Conservation (phyloP, 75 land plant genomes). For the Pseudotsuga menziesii region DNA sequence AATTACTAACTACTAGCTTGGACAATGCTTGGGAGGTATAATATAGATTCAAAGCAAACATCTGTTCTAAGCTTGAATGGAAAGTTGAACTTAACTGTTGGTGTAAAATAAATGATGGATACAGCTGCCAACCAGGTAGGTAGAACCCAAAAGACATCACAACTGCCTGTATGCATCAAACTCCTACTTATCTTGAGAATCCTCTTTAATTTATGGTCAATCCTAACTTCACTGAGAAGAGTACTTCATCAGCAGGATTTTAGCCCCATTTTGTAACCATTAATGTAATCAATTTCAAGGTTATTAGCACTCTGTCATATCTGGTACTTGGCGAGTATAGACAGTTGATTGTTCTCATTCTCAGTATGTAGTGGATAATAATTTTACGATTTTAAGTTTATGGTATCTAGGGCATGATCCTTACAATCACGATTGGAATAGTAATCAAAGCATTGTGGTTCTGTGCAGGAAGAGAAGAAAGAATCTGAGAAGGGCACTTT, state of each 20-base stretch:
- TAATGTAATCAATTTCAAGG: too few relatives aligned
- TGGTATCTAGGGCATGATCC: too few relatives aligned
- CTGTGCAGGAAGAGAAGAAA: slow-evolving; percentile 6
- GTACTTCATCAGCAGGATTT: too few relatives aligned
- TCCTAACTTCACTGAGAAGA: not conserved
- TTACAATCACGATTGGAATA: too few relatives aligned
- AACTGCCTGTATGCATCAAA: not conserved
- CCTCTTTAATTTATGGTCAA: not conserved
- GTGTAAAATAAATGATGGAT: not conserved
- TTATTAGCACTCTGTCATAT: too few relatives aligned
- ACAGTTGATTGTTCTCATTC: too few relatives aligned
- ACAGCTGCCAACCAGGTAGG: too few relatives aligned
- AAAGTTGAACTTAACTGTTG: not conserved
- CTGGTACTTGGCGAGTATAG: too few relatives aligned
- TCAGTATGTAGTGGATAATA: too few relatives aligned
- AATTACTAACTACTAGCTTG: not conserved
- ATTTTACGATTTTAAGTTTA: too few relatives aligned
- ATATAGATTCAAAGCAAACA: not conserved
- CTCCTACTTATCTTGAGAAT: not conserved
- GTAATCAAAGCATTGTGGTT: too few relatives aligned
- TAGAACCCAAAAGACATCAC: not conserved
- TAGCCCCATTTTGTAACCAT: too few relatives aligned
- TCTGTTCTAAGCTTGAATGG: not conserved
- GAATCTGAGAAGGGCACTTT: slow-evolving; percentile 4
- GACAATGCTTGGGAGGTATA: not conserved